Evolutionary conservation across 768 basidiomycete genomes (phyloP), one percentile per base, ranked within the genome.

Genomic region (Rhizopogon rudus): DNA sequence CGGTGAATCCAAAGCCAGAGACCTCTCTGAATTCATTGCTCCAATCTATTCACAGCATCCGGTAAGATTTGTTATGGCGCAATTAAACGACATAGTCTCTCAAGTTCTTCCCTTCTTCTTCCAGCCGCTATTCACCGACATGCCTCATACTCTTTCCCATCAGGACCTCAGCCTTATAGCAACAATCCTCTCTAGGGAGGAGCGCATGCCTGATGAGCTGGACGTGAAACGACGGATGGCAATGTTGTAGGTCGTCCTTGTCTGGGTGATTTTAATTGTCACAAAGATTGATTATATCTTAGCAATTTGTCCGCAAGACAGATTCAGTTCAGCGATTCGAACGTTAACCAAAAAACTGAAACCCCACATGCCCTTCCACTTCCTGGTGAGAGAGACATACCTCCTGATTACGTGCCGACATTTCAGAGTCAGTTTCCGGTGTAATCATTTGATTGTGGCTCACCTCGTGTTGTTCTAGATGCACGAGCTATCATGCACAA

Each of bases 21-120:
- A 71, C 1, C 60, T 86, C 5, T 87, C 88, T 3, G 73, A 76
- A 10, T 92, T 92, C 63, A 65, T 93, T 10, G 67, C 70, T 0
- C 63, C 63, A 0, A 74, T 82, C 5, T 61, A 73, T 40, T 68
- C 71, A 49, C 70, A 76, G 20, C 66, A 77, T 56, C 65, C 73
- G 31, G 84, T 83, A 61, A 53, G 75, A 53, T 37, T 1, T 31
- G 29, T 10, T 25, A n/a, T 56, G 25, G 73, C 76, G 58, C 61
- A 20, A 31, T 22, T 37, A 2, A 9, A 40, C 17, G n/a, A 7
- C 45, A 43, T 14, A 29, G n/a, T 29, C 10, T 40, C 29, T 43
- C 16, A 39, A 17, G 7, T n/a, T 33, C 1, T 33, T 35, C 6
- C 29, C 4, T 35, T 46, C n/a, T n/a, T n/a, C 17, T 48, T 14